These are phyloP conservation scores for Yamagishiella unicocca DNA, from an alignment of 139 green algal species.

Conservation along the genomic window DNA sequence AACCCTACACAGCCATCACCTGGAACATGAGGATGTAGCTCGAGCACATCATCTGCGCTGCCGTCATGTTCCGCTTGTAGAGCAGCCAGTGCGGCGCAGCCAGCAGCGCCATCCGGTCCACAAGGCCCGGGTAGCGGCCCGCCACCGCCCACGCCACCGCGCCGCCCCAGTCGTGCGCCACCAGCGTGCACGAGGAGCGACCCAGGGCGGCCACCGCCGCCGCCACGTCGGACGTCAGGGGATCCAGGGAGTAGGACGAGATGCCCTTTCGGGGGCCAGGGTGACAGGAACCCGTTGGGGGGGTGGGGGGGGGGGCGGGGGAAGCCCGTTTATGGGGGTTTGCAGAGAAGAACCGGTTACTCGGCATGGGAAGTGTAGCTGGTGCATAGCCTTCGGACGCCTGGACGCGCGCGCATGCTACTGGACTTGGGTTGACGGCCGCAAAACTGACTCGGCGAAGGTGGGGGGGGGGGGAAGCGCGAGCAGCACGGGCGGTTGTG, in stretches of 20 bases:
- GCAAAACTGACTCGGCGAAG: too few relatives aligned
- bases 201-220: conserved; percentile 62
- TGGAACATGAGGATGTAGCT: conserved; percentile 72
- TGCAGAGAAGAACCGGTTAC: too few relatives aligned
- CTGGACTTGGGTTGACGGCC: too few relatives aligned
- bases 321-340: too few relatives aligned
- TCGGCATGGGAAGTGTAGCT: too few relatives aligned
- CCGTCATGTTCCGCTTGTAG: conserved; percentile 39
- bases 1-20: too few relatives aligned
- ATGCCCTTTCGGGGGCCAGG: conserved; percentile 54
- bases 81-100: conserved; percentile 49
- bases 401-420: too few relatives aligned
- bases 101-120: conserved; percentile 51
- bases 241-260: conserved; percentile 59
- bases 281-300: too few relatives aligned
- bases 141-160: conserved; percentile 63
- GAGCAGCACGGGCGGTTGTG: too few relatives aligned
- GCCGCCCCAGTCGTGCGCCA: conserved; percentile 81
- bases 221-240: conserved; percentile 62
- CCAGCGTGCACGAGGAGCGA: conserved; percentile 65
- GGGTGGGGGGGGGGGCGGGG: too few relatives aligned
- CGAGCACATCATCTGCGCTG: conserved; percentile 44
- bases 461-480: too few relatives aligned
- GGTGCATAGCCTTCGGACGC: too few relatives aligned
- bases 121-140: conserved; percentile 46